Conservation (phyloP, 148 eudicot species). For the Dianthus caryophyllus region DNA sequence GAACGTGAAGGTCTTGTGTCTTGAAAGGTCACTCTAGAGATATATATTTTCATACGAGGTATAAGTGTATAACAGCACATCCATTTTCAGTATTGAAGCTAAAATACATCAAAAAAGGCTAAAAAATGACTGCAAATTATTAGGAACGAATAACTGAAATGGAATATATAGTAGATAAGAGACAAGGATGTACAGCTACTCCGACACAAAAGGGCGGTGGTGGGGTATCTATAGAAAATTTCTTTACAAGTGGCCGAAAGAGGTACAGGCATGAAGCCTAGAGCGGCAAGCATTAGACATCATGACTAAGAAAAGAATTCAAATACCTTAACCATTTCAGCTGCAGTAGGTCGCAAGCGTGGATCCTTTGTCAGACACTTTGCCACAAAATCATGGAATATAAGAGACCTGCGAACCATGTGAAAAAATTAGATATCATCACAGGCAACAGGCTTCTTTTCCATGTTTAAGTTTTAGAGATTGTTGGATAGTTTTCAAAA, state of each 20-base stretch:
- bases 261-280: not conserved
- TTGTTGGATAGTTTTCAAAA: not conserved
- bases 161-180: not conserved
- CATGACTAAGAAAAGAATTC: not conserved
- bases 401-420: slow-evolving; percentile 68
- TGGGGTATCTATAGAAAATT: not conserved
- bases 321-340: slow-evolving; percentile 88
- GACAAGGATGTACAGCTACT: not conserved
- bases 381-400: slow-evolving; percentile 96
- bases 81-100: not conserved
- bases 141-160: not conserved
- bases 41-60: not conserved
- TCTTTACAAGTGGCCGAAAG: not conserved
- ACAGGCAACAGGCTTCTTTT: not conserved
- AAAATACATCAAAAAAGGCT: not conserved
- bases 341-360: slow-evolving; percentile 82
- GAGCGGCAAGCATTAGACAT: not conserved
- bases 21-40: not conserved
- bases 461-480: not conserved
- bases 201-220: not conserved
- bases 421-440: not conserved
- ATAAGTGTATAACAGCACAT: not conserved
- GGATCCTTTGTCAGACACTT: slow-evolving; percentile 96
- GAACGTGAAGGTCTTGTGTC: not conserved
- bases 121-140: not conserved